Evolutionary conservation across 2,329 filamentous ascomycete genomes (phyloP).

Genomic region (Plectosphaerella plurivora): DNA sequence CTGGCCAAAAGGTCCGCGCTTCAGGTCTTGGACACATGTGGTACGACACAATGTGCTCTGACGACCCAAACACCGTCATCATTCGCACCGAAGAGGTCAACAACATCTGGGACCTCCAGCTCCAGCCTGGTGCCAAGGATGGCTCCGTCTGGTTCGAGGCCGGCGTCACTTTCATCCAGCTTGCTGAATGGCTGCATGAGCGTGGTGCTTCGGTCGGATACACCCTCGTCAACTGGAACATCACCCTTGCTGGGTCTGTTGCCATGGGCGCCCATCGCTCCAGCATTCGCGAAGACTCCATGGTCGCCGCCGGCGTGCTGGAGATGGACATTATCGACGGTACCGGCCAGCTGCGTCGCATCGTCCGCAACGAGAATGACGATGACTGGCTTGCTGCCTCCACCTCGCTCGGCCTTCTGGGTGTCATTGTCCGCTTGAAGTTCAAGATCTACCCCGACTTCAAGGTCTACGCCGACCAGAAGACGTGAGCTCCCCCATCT

Average conservation of each 20-base stretch:
- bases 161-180: constrained; percentile 47
- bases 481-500: constrained; percentile 30
- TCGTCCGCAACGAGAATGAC: constrained; percentile 34
- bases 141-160: constrained; percentile 45
- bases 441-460: constrained; percentile 46
- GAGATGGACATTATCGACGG: constrained; percentile 46
- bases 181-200: constrained; percentile 44
- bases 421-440: constrained; percentile 42
- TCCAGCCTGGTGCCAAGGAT: constrained; percentile 18
- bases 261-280: constrained; percentile 49
- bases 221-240: constrained; percentile 50
- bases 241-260: constrained; percentile 43
- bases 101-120: constrained; percentile 36
- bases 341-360: constrained; percentile 32
- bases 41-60: constrained; percentile 50
- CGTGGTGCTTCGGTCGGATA: constrained; percentile 42
- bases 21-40: constrained; percentile 47
- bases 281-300: constrained; percentile 41
- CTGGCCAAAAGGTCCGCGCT: constrained; percentile 37
- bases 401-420: constrained; percentile 43
- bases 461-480: constrained; percentile 45
- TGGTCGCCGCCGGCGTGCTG: constrained; percentile 43
- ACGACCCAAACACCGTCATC: constrained; percentile 40
- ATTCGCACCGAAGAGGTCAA: constrained; percentile 40
- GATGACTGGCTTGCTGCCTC: constrained; percentile 49